phyloP scores from a whole-genome alignment of 768 basidiomycete genomes.

The Phaffia tasmanica region DNA sequence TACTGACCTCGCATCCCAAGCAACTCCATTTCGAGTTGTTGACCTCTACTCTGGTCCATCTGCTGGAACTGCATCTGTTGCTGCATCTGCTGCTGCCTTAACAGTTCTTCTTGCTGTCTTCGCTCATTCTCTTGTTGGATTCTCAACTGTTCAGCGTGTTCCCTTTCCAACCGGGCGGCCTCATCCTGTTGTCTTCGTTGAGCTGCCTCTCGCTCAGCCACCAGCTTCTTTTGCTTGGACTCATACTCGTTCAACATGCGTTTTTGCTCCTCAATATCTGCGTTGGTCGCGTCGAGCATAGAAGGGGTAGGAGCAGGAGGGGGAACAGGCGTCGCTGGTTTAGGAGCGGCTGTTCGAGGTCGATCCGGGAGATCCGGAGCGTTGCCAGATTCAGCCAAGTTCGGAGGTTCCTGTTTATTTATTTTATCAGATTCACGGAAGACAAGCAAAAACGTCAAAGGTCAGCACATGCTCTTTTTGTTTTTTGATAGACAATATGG shows the following conservation, averaged over 20 bases:
- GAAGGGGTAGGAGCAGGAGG: slow-evolving; percentile 66
- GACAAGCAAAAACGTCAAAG: not conserved
- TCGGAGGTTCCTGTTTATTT: slow-evolving; percentile 78
- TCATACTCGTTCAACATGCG: slow-evolving; percentile 94
- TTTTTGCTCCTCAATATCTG: slow-evolving; percentile 76
- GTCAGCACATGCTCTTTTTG: not conserved
- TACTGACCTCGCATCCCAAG: slow-evolving; percentile 92
- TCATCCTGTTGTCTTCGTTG: slow-evolving; percentile 66
- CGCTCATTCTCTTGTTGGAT: slow-evolving; percentile 81
- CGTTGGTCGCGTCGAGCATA: slow-evolving; percentile 49
- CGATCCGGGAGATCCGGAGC: slow-evolving; percentile 79
- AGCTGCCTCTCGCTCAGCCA: slow-evolving; percentile 66
- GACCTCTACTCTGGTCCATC: slow-evolving; percentile 49
- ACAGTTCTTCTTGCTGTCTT: slow-evolving; percentile 73
- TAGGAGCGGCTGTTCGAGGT: slow-evolving; percentile 44
- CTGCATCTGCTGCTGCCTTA: slow-evolving; percentile 61
- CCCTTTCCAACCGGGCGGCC: slow-evolving; percentile 66
- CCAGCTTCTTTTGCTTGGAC: slow-evolving; percentile 81
- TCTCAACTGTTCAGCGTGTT: slow-evolving; percentile 78
- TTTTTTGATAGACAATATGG: not conserved
- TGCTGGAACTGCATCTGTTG: slow-evolving; percentile 58
- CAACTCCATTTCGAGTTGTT: slow-evolving; percentile 79
- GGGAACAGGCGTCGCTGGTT: slow-evolving; percentile 35
- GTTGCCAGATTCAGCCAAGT: slow-evolving; percentile 67
- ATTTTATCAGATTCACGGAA: not conserved